phyloP scores from a whole-genome alignment of 345 rosid species.

The Psidium guajava region DNA sequence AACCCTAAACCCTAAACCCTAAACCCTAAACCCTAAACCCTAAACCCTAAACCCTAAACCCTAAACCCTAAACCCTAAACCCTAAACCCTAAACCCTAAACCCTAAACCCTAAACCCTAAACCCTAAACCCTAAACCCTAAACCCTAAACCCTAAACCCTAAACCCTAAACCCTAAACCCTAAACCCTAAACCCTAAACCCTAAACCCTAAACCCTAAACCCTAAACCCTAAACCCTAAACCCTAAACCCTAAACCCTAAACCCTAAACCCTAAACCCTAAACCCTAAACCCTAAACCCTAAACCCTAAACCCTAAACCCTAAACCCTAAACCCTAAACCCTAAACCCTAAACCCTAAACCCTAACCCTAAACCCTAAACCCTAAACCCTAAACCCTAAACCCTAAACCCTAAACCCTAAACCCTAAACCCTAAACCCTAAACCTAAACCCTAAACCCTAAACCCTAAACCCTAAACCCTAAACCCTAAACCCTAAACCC shows the following conservation, averaged over 20 bases:
- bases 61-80: slow-evolving; percentile 1
- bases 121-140: neutral
- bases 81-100: slow-evolving; percentile 1
- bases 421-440: slow-evolving; percentile 7
- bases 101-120: neutral
- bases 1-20: slow-evolving; percentile 6
- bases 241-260: slow-evolving; percentile 13
- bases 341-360: slow-evolving; percentile 1
- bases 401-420: slow-evolving; percentile 5
- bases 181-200: neutral
- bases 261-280: slow-evolving; percentile 10
- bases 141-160: neutral
- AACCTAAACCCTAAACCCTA: slow-evolving; percentile 6
- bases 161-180: neutral
- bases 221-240: slow-evolving; percentile 18
- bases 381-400: slow-evolving; percentile 4
- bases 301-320: slow-evolving; percentile 11
- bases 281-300: slow-evolving; percentile 4
- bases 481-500: slow-evolving; percentile 7
- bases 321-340: slow-evolving; percentile 6
- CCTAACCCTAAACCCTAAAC: slow-evolving; percentile 6
- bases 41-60: slow-evolving; percentile 8
- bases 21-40: slow-evolving; percentile 11
- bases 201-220: neutral
- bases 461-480: slow-evolving; percentile 8